These are phyloP conservation scores for Saccharomycopsis javanensis DNA, from an alignment of 805 yeast species.

Conservation along the genomic window DNA sequence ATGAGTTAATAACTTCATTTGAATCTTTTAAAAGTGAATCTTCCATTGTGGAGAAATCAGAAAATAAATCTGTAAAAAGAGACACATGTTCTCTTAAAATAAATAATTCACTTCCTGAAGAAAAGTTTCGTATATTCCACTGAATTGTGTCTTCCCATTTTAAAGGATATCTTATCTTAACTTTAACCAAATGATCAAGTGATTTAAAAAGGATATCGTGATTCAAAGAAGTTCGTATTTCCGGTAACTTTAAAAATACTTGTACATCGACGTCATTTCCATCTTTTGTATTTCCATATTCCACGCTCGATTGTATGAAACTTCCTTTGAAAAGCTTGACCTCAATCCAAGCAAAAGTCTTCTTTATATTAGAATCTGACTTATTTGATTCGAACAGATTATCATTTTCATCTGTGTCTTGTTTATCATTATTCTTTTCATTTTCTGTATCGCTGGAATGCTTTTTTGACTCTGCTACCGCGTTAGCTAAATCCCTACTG, in stretches of 20 bases:
- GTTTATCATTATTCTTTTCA: background rate
- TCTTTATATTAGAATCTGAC: constrained; percentile 23
- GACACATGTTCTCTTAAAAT: constrained; percentile 75
- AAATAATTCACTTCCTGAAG: constrained; percentile 49
- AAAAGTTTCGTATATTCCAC: constrained; percentile 53
- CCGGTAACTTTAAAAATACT: constrained; percentile 43
- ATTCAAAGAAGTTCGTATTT: constrained; percentile 73
- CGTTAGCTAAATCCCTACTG: constrained; percentile 48
- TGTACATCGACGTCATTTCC: constrained; percentile 48
- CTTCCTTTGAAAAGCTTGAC: constrained; percentile 50
- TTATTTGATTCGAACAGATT: background rate
- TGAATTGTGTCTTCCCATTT: constrained; percentile 71
- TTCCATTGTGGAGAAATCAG: constrained; percentile 70
- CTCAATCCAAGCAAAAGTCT: constrained; percentile 93
- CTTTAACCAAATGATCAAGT: constrained; percentile 41
- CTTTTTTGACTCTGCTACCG: constrained; percentile 3
- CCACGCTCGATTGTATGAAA: constrained; percentile 34
- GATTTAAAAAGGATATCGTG: constrained; percentile 72
- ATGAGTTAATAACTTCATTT: constrained; percentile 35
- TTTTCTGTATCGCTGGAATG: background rate
- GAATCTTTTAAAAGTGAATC: constrained; percentile 25
- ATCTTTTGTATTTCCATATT: constrained; percentile 41
- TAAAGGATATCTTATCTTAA: constrained; percentile 60
- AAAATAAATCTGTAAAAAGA: constrained; percentile 56
- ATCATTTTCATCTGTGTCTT: background rate